Conservation (phyloP, 345 rosid species). For the Corchorus capsularis region DNA sequence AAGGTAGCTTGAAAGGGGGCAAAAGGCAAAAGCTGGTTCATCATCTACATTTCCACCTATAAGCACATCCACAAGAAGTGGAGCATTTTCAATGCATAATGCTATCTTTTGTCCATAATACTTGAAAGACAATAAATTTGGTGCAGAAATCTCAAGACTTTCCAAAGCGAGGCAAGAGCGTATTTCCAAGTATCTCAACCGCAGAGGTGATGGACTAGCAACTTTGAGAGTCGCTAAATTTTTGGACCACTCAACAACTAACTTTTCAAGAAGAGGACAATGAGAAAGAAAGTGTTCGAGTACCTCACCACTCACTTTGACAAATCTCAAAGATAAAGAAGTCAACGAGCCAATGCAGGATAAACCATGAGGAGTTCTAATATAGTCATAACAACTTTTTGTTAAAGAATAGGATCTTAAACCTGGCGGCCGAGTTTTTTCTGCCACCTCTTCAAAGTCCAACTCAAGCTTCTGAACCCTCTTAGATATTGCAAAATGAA, state of each 20-base stretch:
- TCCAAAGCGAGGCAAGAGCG: conserved; percentile 7
- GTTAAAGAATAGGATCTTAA: conserved; percentile 17
- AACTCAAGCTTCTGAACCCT: conserved; percentile 9
- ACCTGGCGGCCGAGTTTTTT: conserved; percentile 12
- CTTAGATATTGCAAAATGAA: conserved; percentile 14
- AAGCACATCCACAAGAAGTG: neutral
- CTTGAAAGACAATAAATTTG: conserved; percentile 9
- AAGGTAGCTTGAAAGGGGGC: conserved; percentile 3
- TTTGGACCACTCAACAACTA: conserved; percentile 17
- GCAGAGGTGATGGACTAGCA: conserved; percentile 1
- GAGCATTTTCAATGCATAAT: conserved; percentile 12
- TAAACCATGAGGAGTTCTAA: conserved; percentile 17
- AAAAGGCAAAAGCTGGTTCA: conserved; percentile 6
- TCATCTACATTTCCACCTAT: conserved; percentile 19
- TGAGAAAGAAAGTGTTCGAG: conserved; percentile 12
- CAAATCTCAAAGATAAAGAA: conserved; percentile 15
- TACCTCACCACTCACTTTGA: conserved; percentile 10
- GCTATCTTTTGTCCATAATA: conserved; percentile 14
- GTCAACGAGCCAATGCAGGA: neutral
- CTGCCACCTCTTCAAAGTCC: conserved; percentile 10
- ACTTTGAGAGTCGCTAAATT: conserved; percentile 9
- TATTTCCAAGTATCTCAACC: conserved; percentile 8
- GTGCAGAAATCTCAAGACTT: conserved; percentile 6
- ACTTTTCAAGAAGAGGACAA: conserved; percentile 10
- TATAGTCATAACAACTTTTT: conserved; percentile 6